Conservation (phyloP, 1,284 basidiomycete species). For the Fomitopsis betulina region DNA sequence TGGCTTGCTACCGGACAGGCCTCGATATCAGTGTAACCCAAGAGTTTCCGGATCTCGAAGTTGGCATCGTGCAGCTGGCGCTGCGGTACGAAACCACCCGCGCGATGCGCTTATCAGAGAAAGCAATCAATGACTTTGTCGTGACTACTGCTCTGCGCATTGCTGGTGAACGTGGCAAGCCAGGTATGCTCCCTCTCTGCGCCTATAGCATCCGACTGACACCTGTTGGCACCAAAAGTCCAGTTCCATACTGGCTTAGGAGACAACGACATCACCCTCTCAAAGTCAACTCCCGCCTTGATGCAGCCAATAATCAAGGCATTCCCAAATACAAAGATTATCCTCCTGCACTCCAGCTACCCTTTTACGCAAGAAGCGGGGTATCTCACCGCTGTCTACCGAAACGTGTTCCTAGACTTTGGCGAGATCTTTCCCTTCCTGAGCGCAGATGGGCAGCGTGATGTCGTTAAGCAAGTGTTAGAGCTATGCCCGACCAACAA, state of each 20-base stretch:
- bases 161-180: slow-evolving; percentile 47
- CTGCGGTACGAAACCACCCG: slow-evolving; percentile 19
- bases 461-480: slow-evolving; percentile 54
- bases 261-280: slow-evolving; percentile 63
- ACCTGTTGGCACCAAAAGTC: slow-evolving; percentile 35
- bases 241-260: slow-evolving; percentile 81
- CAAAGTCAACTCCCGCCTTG: slow-evolving; percentile 55
- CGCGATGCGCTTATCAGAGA: slow-evolving; percentile 50
- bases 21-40: slow-evolving; percentile 40
- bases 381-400: slow-evolving; percentile 64
- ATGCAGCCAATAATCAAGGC: slow-evolving; percentile 65
- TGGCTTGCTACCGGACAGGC: slow-evolving; percentile 72
- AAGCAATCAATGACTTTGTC: slow-evolving; percentile 60
- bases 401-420: slow-evolving; percentile 74
- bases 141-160: slow-evolving; percentile 52
- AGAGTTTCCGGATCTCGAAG: slow-evolving; percentile 8
- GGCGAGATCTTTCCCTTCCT: slow-evolving; percentile 74
- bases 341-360: slow-evolving; percentile 70
- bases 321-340: slow-evolving; percentile 52
- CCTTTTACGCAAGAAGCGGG: slow-evolving; percentile 73
- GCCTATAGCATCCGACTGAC: neutral
- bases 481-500: slow-evolving; percentile 73
- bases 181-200: slow-evolving; percentile 36
- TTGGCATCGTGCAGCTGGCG: slow-evolving; percentile 13
- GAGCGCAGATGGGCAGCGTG: slow-evolving; percentile 56